Percentiles rank a stretch among this genome's conserved stretches.
Conservation (phyloP, 768 basidiomycete genomes). For the Pleurotus ostreatus region DNA sequence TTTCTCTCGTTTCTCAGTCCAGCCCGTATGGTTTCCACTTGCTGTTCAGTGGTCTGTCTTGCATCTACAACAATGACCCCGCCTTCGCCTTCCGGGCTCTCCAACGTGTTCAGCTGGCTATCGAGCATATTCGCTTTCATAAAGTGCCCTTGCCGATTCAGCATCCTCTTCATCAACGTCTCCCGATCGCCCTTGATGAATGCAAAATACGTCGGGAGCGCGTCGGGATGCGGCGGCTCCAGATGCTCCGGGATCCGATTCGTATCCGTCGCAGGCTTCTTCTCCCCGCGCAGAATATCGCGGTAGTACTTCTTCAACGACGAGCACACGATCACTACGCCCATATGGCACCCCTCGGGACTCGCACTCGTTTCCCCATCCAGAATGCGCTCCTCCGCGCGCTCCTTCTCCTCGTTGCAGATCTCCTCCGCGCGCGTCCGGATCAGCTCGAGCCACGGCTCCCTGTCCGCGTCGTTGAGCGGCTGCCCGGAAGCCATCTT, state of each 20-base stretch:
- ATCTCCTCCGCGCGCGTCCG: constrained; percentile 57
- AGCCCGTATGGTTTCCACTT: constrained; percentile 44
- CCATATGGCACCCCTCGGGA: constrained; percentile 21
- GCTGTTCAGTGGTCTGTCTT: constrained; percentile 48
- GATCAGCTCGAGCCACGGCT: constrained; percentile 80
- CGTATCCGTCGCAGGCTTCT: constrained; percentile 15
- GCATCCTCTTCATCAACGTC: constrained; percentile 61
- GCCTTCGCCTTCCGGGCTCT: constrained; percentile 63
- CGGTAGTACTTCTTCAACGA: constrained; percentile 81
- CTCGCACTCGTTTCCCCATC: not conserved
- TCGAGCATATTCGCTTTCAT: constrained; percentile 84
- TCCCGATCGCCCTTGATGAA: constrained; percentile 63
- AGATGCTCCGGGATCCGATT: constrained; percentile 19
- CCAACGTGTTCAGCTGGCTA: constrained; percentile 69
- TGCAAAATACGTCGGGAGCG: constrained; percentile 71
- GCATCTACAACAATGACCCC: constrained; percentile 64
- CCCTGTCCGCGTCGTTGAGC: constrained; percentile 76
- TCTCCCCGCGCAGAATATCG: constrained; percentile 67
- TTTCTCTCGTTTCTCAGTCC: constrained; percentile 27
- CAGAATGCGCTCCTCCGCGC: constrained; percentile 1
- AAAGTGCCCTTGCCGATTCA: constrained; percentile 65
- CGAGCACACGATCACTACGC: constrained; percentile 85
- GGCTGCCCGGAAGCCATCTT: constrained; percentile 84
- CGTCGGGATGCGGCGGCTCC: constrained; percentile 22
- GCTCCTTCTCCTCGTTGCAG: constrained; percentile 16